Conservation (phyloP, 345 rosid genomes). For the Salix viminalis region DNA sequence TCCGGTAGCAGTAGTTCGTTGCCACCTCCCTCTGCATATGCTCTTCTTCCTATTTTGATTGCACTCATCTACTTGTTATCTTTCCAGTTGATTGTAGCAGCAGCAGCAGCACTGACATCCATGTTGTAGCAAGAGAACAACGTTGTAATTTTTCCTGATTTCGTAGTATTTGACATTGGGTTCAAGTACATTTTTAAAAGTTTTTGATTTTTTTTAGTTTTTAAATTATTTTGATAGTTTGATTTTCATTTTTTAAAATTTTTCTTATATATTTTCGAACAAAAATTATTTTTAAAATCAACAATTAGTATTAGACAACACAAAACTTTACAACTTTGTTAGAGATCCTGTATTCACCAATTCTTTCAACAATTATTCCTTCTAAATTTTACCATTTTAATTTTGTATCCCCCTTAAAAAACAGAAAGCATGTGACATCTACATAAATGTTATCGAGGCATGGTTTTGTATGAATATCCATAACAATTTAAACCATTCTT, state of each 20-base stretch:
- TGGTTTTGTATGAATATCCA: too few relatives aligned
- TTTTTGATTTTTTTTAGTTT: background rate
- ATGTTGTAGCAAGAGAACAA: constrained; percentile 35
- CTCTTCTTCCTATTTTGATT: constrained; percentile 22
- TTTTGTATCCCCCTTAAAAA: too few relatives aligned
- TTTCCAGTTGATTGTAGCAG: constrained; percentile 19
- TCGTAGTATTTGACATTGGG: too few relatives aligned
- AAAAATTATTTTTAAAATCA: too few relatives aligned
- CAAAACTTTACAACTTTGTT: too few relatives aligned
- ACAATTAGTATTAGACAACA: too few relatives aligned
- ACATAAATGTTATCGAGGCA: too few relatives aligned
- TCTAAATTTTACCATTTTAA: background rate
- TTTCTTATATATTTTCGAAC: background rate
- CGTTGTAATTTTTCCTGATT: background rate
- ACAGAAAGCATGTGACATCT: too few relatives aligned
- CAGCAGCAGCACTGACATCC: constrained; percentile 13
- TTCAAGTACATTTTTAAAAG: too few relatives aligned
- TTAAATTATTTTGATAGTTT: background rate
- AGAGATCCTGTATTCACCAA: too few relatives aligned
- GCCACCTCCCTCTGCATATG: constrained; percentile 19
- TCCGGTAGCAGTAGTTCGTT: constrained; percentile 35
- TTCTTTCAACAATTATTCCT: background rate
- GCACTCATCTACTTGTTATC: constrained; percentile 31
- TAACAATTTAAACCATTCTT: too few relatives aligned
- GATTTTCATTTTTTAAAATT: background rate